Base-by-base conservation (phyloP, 192 early-diverging fungal species). In the Podila epigama region DNA sequence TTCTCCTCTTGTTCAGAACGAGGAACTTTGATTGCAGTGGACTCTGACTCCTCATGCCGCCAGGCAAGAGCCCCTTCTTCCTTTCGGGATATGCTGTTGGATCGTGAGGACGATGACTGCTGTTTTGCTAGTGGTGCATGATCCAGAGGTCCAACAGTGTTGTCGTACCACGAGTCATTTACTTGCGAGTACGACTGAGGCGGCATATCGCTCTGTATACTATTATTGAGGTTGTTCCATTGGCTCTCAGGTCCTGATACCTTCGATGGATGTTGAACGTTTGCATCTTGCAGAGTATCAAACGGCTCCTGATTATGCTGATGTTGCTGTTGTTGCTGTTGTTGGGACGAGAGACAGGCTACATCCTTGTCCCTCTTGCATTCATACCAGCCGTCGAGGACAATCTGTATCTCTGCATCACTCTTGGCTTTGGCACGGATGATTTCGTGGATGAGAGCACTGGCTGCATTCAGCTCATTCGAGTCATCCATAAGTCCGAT, bases 401-500 rank as follows among this genome's bases (percentile, higher is more conserved):
- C 56, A 27, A 77, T 77, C 12, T 56, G 60, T 7, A 77, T 77
- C 34, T 77, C 73, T 13, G 73, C 55, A 63, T 77, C 73, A 29
- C 73, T 77, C 56, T 68, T 77, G 9, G 73, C 42, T 37, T 77
- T 77, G 3, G 73, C 66, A 22, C 54, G 66, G 13, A 68, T 51
- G 54, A 77, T 68, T 50, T 77, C 73, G 27, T 77, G 66, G 29
- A 68, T 57, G 48, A 77, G 55, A 2, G 73, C 73, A 27, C 33
- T 68, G 7, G 65, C 57, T 25, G 73, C 66, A 50, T 77, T 77
- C 41, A 77, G 39, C 59, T 77, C 73, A 32, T 77, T 77, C 0
- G 73, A 63, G 51, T 77, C 73, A 35, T 77, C 73, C 73, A 77
- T 77, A 33, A 68, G 68, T 39, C 73, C 73, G 34, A 77, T 77